These are phyloP conservation scores for Drosera spatulata DNA, from an alignment of 179 eudicot species.

Conservation along the genomic window DNA sequence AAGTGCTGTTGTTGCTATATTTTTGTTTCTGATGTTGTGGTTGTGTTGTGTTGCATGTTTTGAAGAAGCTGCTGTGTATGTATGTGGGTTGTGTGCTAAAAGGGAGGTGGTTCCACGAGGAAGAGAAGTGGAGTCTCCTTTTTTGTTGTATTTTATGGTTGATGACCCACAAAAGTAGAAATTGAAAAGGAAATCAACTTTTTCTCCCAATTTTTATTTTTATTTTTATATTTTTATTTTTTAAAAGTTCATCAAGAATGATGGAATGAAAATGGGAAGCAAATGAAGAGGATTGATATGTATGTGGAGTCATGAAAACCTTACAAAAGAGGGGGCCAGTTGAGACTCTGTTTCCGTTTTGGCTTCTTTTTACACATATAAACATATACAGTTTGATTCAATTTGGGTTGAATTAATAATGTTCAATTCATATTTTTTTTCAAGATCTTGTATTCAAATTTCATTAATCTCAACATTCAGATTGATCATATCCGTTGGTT, in stretches of 20 bases:
- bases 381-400: no score
- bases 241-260: conserved; percentile 1
- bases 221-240: not conserved
- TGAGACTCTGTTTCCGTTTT: not conserved
- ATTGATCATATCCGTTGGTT: no score
- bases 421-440: no score
- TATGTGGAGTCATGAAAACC: conserved; percentile 88
- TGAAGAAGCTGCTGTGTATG: no score
- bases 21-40: no score
- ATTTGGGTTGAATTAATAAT: no score
- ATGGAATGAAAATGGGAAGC: conserved; percentile 5
- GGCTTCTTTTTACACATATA: not conserved
- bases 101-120: conserved; percentile 32
- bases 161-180: not conserved
- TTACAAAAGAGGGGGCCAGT: conserved; percentile 23
- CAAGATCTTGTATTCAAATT: no score
- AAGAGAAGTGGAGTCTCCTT: conserved; percentile 10
- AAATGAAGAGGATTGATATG: conserved; percentile 21
- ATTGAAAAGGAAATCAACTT: not conserved
- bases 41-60: no score
- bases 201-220: no score
- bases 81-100: not conserved
- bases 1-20: no score
- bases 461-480: no score
- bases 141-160: not conserved